Base-by-base conservation (phyloP, 2,329 filamentous ascomycete genomes). In the Diaporthe humulicola region DNA sequence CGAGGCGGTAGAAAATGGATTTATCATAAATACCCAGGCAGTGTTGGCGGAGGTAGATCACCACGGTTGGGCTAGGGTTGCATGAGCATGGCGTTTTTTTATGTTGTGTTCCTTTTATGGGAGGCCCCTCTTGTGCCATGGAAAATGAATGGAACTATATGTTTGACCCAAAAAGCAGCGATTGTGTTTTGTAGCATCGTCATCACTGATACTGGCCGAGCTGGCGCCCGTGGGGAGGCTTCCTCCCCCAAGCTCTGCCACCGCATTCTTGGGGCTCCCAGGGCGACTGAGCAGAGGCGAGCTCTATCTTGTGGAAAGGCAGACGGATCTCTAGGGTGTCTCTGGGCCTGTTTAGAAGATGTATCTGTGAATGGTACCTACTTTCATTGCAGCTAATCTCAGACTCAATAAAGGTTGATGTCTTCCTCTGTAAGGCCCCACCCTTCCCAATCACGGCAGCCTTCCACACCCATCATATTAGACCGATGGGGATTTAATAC, bases 31-130 rank as follows among this genome's bases (percentile, higher is more conserved):
- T 70, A 74, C 71, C 50, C 67, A 66, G 66, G 75, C 75, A 74
- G 64, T 60, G 52, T 70, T 54, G 75, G 54, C 69, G 67, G 70
- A 52, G 9, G 56, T 45, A 60, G 54, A 70, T 33, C 48, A 42
- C 33, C 45, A 33, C n/a, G 64, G 70, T 48, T n/a, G 54, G 66
- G 57, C 54, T 64, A 25, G 60, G 73, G 79, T 78, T 79, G 80
- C 80, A 81, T 81, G 79, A 81, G 80, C 80, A 81, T 72, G 80
- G 80, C 80, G 80, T 81, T 80, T 71, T 69, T 76, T 64, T 66
- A 58, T 69, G 73, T 64, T 56, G 67, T 64, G 73, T 54, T 58
- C 48, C 28, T 70, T 69, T 74, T 60, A 70, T 15, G 58, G 58
- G 70, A 70, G 73, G 70, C 40, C 48, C 30, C 50, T 45, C 56